Evolutionary conservation across 2,329 filamentous ascomycete genomes (phyloP).

Genomic region (Gaeumannomyces sp.): DNA sequence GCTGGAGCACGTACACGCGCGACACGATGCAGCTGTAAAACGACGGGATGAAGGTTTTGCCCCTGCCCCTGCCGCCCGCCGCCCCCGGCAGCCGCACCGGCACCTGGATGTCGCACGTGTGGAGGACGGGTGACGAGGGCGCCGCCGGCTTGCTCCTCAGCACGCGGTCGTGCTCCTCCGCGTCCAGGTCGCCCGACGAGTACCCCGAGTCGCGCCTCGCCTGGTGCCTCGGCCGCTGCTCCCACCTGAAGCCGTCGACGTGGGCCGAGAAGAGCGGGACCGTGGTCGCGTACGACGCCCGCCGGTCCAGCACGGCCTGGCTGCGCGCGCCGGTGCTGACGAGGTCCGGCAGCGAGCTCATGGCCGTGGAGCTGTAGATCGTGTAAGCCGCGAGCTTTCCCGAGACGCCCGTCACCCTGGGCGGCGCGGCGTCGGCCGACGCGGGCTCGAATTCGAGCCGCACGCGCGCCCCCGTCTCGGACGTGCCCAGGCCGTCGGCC

Average conservation of each 20-base stretch:
- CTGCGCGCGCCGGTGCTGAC: constrained; percentile 32
- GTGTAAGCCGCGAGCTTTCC: constrained; percentile 47
- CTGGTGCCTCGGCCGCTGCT: constrained; percentile 25
- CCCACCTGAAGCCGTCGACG: constrained; percentile 35
- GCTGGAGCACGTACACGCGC: constrained; percentile 46
- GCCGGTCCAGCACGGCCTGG: constrained; percentile 32
- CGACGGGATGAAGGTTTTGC: constrained; percentile 47
- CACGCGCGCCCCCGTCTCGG: constrained; percentile 36
- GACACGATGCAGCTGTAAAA: constrained; percentile 54
- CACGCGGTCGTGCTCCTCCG: constrained; percentile 17
- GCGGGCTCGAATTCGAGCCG: constrained; percentile 42
- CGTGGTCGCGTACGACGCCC: constrained; percentile 39
- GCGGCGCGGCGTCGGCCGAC: constrained; percentile 35
- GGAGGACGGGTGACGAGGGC: constrained; percentile 22
- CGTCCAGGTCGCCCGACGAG: constrained; percentile 24
- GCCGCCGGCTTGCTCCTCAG: constrained; percentile 9
- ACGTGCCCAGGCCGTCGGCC: constrained; percentile 39
- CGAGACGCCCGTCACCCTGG: constrained; percentile 41
- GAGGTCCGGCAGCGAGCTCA: constrained; percentile 43
- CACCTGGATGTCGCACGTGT: constrained; percentile 38
- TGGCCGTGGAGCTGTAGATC: constrained; percentile 42
- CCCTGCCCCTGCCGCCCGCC: constrained; percentile 18
- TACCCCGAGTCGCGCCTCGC: constrained; percentile 52
- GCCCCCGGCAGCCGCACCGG: constrained; percentile 40
- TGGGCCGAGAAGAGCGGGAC: constrained; percentile 32